Base-by-base conservation (phyloP, 2,329 filamentous ascomycete species). In the Trichophyton schoenleinii region DNA sequence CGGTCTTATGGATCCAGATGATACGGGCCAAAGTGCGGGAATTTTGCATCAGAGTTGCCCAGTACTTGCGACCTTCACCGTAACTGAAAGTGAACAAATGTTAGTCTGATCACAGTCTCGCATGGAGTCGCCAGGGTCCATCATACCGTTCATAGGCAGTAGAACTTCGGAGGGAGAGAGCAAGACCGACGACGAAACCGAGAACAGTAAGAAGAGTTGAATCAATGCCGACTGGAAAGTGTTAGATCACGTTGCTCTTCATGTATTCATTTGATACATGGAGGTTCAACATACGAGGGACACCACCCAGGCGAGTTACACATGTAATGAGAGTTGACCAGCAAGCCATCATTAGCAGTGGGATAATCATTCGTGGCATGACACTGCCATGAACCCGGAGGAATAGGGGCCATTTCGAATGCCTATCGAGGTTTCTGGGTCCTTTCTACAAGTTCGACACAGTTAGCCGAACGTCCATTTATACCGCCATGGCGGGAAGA, bases 151-250 rank as follows among this genome's bases (percentile, higher is more conserved):
- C 88, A 67, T 91, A 91, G 8, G 88, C 88, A 6, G 87, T 89
- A 1, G 86, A 85, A 64, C 82, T 88, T 62, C 88, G 84, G 75
- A 91, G 90, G 0, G 87, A 89, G 38, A 91, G 79, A n/a, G 85
- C 82, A 63, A 91, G 75, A 81, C 85, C 85, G 71, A 91, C 87
- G 63, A 91, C 86, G 76, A 91, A 91, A 86, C 88, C 88, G 52
- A 87, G 81, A 59, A 91, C 84, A 0, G 87, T 91, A 60, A 91
- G 79, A 20, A 91, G 78, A 36, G 89, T 80, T n/a, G 63, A 63
- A 7, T 62, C 62, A n/a, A 91, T 83, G 53, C 79, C 80, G 18
- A 86, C 71, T 71, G 58, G 15, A 57, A 53, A 60, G 61, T 48
- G 62, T 65, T 49, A 62, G 59, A 49, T n/a, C 15, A 5, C 3